Conservation (phyloP, 306 rosid genomes). For the Hylodesmum podocarpum region DNA sequence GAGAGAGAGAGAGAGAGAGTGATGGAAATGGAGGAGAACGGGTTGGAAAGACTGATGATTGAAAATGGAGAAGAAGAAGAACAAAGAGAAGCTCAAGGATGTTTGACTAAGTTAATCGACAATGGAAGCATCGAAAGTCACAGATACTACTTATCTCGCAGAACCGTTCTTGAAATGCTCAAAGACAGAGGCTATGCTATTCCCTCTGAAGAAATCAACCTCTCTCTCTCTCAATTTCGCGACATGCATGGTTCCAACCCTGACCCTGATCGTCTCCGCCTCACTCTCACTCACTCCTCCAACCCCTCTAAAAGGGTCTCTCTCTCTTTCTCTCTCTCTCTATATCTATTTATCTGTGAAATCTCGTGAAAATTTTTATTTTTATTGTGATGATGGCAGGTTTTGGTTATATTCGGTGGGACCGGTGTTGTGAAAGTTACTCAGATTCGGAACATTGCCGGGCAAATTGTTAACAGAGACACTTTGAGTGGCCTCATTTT, state of each 20-base stretch:
- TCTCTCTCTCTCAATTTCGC: slow-evolving; percentile 69
- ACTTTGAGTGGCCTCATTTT: slow-evolving; percentile 63
- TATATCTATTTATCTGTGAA: not conserved
- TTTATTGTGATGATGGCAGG: slow-evolving; percentile 40
- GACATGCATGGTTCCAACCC: slow-evolving; percentile 50
- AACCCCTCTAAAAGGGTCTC: slow-evolving; percentile 68
- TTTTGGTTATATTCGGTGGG: slow-evolving; percentile 69
- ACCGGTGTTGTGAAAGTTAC: slow-evolving; percentile 61
- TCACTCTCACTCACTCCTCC: slow-evolving; percentile 54
- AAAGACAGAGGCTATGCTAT: slow-evolving; percentile 76
- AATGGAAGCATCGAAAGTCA: slow-evolving; percentile 67
- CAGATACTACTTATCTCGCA: slow-evolving; percentile 70
- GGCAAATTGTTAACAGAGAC: slow-evolving; percentile 68
- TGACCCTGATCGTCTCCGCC: slow-evolving; percentile 69
- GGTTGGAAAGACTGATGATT: not conserved
- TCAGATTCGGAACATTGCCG: slow-evolving; percentile 48
- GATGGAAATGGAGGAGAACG: slow-evolving; percentile 17
- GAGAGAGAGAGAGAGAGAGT: not conserved
- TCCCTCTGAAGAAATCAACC: slow-evolving; percentile 52
- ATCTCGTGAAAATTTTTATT: not conserved
- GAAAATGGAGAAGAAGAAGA: slow-evolving; percentile 17
- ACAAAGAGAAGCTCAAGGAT: slow-evolving; percentile 19
- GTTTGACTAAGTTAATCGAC: slow-evolving; percentile 55
- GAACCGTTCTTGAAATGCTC: slow-evolving; percentile 80
- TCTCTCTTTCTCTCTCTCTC: no score